phyloP scores from a whole-genome alignment of 495 filamentous ascomycete genomes.

The Penicillium dipodomyicola region DNA sequence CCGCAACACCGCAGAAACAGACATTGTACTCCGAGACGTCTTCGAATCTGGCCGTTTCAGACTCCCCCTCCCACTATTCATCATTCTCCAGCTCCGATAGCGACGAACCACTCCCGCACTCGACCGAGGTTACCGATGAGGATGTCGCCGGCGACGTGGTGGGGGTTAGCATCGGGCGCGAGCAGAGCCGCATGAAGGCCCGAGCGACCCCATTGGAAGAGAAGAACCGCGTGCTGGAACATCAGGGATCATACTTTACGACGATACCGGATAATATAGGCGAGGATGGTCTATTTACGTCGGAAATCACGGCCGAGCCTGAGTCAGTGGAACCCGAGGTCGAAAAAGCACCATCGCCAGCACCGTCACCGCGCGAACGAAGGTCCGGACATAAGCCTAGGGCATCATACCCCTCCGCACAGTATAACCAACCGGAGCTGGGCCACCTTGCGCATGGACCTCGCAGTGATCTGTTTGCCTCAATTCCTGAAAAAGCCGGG shows the following conservation, averaged over 20 bases:
- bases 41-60: slow-evolving; percentile 19
- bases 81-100: slow-evolving; percentile 42
- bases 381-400: not conserved
- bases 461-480: slow-evolving; percentile 17
- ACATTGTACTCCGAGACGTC: slow-evolving; percentile 25
- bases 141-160: slow-evolving; percentile 62
- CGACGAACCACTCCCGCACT: slow-evolving; percentile 26
- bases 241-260: slow-evolving; percentile 54
- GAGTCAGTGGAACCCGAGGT: slow-evolving; percentile 21
- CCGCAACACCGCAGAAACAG: slow-evolving; percentile 5
- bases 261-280: slow-evolving; percentile 26
- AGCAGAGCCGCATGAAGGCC: slow-evolving; percentile 68
- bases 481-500: slow-evolving; percentile 4
- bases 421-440: slow-evolving; percentile 6
- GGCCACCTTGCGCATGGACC: slow-evolving; percentile 14
- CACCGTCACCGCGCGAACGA: not conserved
- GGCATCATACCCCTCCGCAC: slow-evolving; percentile 12
- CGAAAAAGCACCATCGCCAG: not conserved
- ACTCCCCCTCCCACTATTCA: slow-evolving; percentile 26
- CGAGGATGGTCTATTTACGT: slow-evolving; percentile 34
- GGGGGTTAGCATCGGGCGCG: slow-evolving; percentile 71
- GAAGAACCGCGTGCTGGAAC: slow-evolving; percentile 66
- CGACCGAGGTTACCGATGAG: slow-evolving; percentile 29
- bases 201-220: slow-evolving; percentile 72
- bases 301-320: slow-evolving; percentile 38